phyloP scores from a whole-genome alignment of 2,329 filamentous ascomycete genomes.

The Xylariomycetidae sp. region DNA sequence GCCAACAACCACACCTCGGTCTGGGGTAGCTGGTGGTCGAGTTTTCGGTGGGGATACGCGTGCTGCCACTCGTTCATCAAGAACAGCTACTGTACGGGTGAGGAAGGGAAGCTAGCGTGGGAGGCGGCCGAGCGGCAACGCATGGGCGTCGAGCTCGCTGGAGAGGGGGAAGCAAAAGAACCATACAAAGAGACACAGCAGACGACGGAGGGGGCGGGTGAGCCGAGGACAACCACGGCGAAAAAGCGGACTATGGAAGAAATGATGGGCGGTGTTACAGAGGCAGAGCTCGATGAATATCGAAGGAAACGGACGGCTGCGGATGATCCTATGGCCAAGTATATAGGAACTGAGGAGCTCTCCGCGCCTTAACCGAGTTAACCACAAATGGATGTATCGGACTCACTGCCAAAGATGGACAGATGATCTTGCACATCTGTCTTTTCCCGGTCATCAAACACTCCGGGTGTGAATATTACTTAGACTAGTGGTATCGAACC shows the following conservation, averaged over 20 bases:
- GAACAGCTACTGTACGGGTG: constrained; percentile 96
- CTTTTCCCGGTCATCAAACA: too few species aligned
- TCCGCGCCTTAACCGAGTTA: too few species aligned
- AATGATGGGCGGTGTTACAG: constrained; percentile 71
- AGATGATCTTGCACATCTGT: too few species aligned
- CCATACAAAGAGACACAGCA: constrained; percentile 18
- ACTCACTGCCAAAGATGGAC: constrained; percentile 5
- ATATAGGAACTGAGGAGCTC: constrained; percentile 71
- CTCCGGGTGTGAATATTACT: too few species aligned
- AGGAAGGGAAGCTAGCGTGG: constrained; percentile 77
- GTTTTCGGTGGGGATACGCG: constrained; percentile 92
- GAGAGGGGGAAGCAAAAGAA: constrained; percentile 19
- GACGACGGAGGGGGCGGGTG: too few species aligned
- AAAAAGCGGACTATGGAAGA: constrained; percentile 76
- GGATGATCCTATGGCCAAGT: constrained; percentile 82
- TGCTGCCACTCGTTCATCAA: constrained; percentile 93
- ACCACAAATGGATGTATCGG: constrained; percentile 39
- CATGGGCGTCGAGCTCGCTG: constrained; percentile 38
- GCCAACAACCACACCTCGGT: constrained; percentile 89
- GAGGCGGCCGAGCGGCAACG: constrained; percentile 66
- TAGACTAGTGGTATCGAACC: constrained; percentile 12
- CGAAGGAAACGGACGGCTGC: constrained; percentile 68
- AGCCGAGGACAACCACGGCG: constrained; percentile 18
- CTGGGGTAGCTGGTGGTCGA: constrained; percentile 97
- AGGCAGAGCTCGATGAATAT: constrained; percentile 84